Conservation (phyloP, 192 early-diverging fungal species). For the Rhizophagus prolifer region DNA sequence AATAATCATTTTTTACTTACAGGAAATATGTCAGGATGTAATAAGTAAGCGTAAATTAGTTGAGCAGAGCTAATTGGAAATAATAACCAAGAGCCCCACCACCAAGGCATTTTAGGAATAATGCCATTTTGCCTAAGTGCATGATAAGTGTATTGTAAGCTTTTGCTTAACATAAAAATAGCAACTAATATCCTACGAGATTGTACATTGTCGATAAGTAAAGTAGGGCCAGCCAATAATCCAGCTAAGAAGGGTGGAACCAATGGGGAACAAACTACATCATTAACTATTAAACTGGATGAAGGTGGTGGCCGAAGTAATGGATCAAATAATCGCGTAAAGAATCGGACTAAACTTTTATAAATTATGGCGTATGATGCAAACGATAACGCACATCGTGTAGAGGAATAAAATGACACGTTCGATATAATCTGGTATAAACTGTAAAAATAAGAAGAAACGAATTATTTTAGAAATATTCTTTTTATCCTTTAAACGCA, state of each 20-base stretch:
- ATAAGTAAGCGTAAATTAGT: slow-evolving; percentile 11
- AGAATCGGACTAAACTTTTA: slow-evolving; percentile 16
- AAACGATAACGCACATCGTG: slow-evolving; percentile 6
- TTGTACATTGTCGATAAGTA: slow-evolving; percentile 10
- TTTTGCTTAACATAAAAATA: slow-evolving; percentile 13
- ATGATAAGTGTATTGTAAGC: slow-evolving; percentile 19
- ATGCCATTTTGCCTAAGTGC: slow-evolving; percentile 4
- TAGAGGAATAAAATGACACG: background rate
- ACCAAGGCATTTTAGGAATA: slow-evolving; percentile 24
- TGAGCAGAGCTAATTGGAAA: slow-evolving; percentile 28
- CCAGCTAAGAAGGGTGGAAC: slow-evolving; percentile 23
- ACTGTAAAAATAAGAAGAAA: background rate
- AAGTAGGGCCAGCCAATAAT: background rate
- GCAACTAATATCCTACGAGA: background rate
- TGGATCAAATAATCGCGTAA: slow-evolving; percentile 19
- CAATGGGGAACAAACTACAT: slow-evolving; percentile 1
- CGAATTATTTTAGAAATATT: background rate
- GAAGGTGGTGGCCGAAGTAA: background rate
- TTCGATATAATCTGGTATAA: background rate
- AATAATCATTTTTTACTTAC: background rate
- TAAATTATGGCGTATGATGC: slow-evolving; percentile 14
- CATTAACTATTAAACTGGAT: background rate
- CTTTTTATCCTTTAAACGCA: background rate
- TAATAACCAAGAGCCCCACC: slow-evolving; percentile 25
- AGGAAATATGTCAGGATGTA: slow-evolving; percentile 21